phyloP scores from a whole-genome alignment of 306 rosid species.

The Oxytropis ochrocephala region DNA sequence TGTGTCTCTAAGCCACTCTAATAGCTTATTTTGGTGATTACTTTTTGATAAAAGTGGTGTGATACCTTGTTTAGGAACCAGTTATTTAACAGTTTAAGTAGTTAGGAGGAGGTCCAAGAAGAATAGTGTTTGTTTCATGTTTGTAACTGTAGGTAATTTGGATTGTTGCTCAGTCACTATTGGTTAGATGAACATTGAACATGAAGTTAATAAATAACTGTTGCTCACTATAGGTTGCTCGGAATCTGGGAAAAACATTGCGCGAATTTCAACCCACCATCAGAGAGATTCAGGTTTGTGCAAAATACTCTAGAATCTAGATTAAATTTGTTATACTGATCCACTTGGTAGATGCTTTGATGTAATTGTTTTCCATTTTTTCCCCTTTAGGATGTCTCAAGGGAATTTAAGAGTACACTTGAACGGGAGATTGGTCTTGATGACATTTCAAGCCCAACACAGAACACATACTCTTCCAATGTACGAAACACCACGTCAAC shows the following conservation, averaged over 20 bases:
- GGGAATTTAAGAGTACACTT: conserved; percentile 94
- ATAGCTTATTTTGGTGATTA: background rate
- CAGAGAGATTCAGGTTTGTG: conserved; percentile 83
- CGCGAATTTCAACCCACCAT: conserved; percentile 98
- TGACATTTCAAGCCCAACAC: conserved; percentile 54
- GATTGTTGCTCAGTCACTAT: too few species aligned
- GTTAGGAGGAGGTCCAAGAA: background rate
- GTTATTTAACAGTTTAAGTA: background rate
- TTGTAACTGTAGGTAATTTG: too few species aligned
- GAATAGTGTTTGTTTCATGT: background rate
- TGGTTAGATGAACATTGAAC: too few species aligned
- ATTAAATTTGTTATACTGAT: background rate
- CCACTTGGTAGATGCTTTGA: conserved; percentile 11
- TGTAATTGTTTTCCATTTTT: conserved; percentile 18
- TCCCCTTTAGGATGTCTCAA: conserved; percentile 70
- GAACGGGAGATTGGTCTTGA: conserved; percentile 98
- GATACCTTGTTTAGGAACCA: background rate
- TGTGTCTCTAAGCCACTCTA: background rate
- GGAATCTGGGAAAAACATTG: conserved; percentile 84
- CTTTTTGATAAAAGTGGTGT: background rate
- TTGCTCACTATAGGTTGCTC: too few species aligned
- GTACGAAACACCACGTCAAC: conserved; percentile 29
- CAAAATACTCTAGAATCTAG: background rate
- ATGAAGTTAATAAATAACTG: background rate
- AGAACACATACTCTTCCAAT: conserved; percentile 36